Conservation (phyloP, 768 basidiomycete genomes). For the Gelatoporia subvermispora region DNA sequence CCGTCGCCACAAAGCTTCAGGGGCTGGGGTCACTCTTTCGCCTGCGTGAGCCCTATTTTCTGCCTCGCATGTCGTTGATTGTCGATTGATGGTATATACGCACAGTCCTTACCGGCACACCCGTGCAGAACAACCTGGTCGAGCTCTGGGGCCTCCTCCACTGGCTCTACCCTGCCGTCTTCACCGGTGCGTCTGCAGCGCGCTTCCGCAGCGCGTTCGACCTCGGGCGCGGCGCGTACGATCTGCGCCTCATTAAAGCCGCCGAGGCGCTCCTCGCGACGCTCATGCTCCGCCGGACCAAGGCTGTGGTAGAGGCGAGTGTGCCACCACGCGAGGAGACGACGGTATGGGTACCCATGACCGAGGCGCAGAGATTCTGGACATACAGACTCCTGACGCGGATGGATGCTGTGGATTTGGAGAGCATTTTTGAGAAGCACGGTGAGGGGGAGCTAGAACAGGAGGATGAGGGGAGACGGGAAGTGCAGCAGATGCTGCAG, state of each 20-base stretch:
- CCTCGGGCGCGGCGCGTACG: slow-evolving; percentile 48
- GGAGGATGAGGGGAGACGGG: slow-evolving; percentile 31
- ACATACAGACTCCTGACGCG: slow-evolving; percentile 50
- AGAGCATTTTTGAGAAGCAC: slow-evolving; percentile 40
- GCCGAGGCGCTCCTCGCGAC: slow-evolving; percentile 43
- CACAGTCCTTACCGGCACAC: slow-evolving; percentile 67
- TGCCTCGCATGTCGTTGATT: too few relatives aligned
- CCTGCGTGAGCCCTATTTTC: slow-evolving; percentile 49
- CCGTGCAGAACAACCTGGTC: slow-evolving; percentile 61
- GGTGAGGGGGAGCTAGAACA: slow-evolving; percentile 22
- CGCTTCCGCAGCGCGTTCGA: slow-evolving; percentile 51
- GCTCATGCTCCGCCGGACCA: slow-evolving; percentile 61
- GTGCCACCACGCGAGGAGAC: slow-evolving; percentile 57
- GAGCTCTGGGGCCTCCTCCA: slow-evolving; percentile 55
- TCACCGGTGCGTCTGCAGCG: slow-evolving; percentile 41
- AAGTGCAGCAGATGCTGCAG: slow-evolving; percentile 35
- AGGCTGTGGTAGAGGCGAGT: slow-evolving; percentile 41
- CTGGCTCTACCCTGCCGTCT: slow-evolving; percentile 52
- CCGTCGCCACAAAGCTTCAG: slow-evolving; percentile 47
- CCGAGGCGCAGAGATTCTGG: slow-evolving; percentile 60
- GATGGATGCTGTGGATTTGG: slow-evolving; percentile 43
- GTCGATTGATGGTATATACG: too few relatives aligned
- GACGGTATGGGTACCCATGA: slow-evolving; percentile 52
- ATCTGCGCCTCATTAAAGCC: slow-evolving; percentile 41
- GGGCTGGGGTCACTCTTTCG: slow-evolving; percentile 54